Evolutionary conservation across 345 rosid species (phyloP).

Genomic region (Adansonia digitata): DNA sequence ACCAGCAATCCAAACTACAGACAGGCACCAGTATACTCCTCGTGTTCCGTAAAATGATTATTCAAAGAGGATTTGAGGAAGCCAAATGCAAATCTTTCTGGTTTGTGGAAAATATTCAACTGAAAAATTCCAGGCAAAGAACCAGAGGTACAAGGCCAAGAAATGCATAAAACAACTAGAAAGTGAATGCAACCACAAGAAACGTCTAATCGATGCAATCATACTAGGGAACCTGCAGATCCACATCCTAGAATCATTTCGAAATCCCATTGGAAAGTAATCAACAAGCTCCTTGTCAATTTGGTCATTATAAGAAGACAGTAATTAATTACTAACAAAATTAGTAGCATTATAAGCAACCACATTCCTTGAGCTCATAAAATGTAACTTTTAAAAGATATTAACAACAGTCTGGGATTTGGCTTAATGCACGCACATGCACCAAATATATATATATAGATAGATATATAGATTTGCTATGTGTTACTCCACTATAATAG

Average conservation of each 20-base stretch:
- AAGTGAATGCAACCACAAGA: conserved; percentile 1
- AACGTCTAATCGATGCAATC: conserved; percentile 1
- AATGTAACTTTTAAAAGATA: not conserved
- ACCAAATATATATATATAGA: not conserved
- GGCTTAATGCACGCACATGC: not conserved
- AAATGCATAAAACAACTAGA: not conserved
- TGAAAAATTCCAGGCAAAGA: not conserved
- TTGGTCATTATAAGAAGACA: not conserved
- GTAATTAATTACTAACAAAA: not conserved
- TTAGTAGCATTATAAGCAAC: not conserved
- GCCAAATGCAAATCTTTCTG: not conserved
- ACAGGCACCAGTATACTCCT: not conserved
- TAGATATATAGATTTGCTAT: not conserved
- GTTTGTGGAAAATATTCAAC: not conserved
- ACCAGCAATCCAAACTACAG: not conserved
- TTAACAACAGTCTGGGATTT: not conserved
- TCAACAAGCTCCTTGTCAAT: not conserved
- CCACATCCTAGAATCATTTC: not conserved
- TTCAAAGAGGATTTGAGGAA: not conserved
- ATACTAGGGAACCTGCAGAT: not conserved
- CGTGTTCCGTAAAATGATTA: not conserved
- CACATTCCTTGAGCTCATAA: not conserved
- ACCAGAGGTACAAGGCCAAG: not conserved
- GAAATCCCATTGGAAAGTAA: not conserved
- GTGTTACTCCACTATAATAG: not conserved